phyloP scores from a whole-genome alignment of 2,329 filamentous ascomycete genomes.

The Penicillium sp. region DNA sequence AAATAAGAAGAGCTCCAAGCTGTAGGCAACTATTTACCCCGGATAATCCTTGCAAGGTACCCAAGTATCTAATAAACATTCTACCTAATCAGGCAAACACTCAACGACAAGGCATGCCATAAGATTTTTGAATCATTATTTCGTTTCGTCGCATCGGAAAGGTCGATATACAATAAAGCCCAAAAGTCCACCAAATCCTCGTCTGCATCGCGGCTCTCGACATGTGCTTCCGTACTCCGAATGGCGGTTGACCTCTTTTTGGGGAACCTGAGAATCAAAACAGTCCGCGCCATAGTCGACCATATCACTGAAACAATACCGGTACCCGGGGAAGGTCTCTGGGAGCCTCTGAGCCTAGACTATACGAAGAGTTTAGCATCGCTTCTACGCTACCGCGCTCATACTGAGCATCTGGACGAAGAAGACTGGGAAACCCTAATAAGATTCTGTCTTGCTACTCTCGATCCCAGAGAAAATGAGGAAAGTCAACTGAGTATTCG shows the following conservation, averaged over 20 bases:
- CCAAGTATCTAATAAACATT: constrained; percentile 14
- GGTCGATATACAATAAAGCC: constrained; percentile 59
- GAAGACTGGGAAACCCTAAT: constrained; percentile 68
- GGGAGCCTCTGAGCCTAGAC: constrained; percentile 68
- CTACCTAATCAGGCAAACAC: constrained; percentile 35
- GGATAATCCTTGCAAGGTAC: background rate
- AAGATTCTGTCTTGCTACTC: constrained; percentile 67
- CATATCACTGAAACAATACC: constrained; percentile 77
- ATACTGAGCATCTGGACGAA: constrained; percentile 73
- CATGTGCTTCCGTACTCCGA: constrained; percentile 70
- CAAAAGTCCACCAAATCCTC: constrained; percentile 53
- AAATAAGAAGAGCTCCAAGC: constrained; percentile 45
- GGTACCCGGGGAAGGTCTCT: constrained; percentile 59
- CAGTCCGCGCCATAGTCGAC: constrained; percentile 73
- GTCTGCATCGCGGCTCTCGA: constrained; percentile 59
- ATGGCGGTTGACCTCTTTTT: constrained; percentile 69
- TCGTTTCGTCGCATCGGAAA: constrained; percentile 67
- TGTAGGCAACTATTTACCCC: constrained; percentile 29
- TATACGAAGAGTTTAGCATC: constrained; percentile 74
- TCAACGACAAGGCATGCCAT: constrained; percentile 78
- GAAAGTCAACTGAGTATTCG: constrained; percentile 33
- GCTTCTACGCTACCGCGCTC: constrained; percentile 69
- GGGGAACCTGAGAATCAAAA: constrained; percentile 68
- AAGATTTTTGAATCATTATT: constrained; percentile 80
- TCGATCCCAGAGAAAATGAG: constrained; percentile 42